Conservation (phyloP, 306 rosid genomes). For the Oxytropis ochrocephala region DNA sequence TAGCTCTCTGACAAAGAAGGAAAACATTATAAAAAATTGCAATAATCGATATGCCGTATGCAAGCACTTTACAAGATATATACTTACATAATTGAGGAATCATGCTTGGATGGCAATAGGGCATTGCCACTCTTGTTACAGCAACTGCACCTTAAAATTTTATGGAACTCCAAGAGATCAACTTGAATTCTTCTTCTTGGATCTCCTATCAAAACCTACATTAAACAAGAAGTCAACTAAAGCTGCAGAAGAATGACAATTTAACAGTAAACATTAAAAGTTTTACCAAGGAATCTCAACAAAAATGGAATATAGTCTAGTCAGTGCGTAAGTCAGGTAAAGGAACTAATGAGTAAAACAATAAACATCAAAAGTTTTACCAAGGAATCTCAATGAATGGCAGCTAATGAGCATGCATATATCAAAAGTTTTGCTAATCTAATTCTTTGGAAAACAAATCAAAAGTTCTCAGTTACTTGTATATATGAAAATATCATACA, state of each 20-base stretch:
- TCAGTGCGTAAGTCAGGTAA: background rate
- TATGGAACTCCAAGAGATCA: constrained; percentile 74
- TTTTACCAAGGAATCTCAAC: background rate
- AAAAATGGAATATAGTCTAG: background rate
- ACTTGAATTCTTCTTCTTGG: constrained; percentile 86
- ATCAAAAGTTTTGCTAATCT: background rate
- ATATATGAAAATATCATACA: background rate
- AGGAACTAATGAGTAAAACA: background rate
- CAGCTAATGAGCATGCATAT: background rate
- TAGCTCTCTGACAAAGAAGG: background rate
- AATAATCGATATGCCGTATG: background rate
- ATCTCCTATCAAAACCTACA: constrained; percentile 78
- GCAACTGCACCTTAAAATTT: constrained; percentile 65
- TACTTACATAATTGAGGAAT: constrained; percentile 84
- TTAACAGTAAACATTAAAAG: background rate
- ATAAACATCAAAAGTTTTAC: background rate
- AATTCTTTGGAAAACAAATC: background rate
- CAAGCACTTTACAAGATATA: background rate
- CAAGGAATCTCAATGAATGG: background rate
- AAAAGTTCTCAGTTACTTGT: background rate
- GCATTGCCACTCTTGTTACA: constrained; percentile 53
- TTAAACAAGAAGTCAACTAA: constrained; percentile 6
- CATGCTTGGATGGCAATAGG: constrained; percentile 64
- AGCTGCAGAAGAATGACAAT: constrained; percentile 6
- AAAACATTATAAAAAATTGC: background rate